Evolutionary conservation across 2,329 filamentous ascomycete genomes (phyloP), one percentile per base, ranked within the genome.

Genomic region (Nothopassalora personata): DNA sequence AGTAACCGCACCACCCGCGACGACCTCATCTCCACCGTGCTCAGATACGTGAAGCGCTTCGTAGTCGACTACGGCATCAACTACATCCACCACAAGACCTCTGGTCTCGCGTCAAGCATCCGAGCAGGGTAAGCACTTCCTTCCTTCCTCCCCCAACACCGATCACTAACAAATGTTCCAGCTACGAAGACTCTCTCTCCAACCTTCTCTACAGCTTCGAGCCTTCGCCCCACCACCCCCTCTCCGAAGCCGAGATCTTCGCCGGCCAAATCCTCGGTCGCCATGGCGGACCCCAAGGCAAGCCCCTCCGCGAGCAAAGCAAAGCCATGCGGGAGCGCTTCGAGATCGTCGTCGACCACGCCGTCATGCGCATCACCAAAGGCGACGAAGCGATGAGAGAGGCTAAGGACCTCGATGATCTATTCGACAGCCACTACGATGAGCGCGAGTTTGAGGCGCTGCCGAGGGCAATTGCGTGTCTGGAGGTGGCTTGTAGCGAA

Each of bases 241-340:
- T 83, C 11, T 77, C 72, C 10, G 81, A 83, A 66, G 71, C 77
- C 6, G 82, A 84, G 70, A 81, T 82, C 48, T 84, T 86, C 67
- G 77, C 80, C 31, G 83, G 83, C 30, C 80, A 76, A 54, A 83
- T 86, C 61, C 75, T 85, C 23, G 81, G 80, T 54, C 79, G 78
- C 59, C 75, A 75, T 9, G 77, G 63, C 10, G 70, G 70, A 18
- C 60, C 64, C 8, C 65, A 69, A 57, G 68, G 65, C 53, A 71
- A 69, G 34, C 57, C 64, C n/a, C 66, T 74, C 4, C 69, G 73
- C 6, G 73, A 74, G 6, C 67, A 71, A 1, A 71, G 67, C 49
- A 71, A 68, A 23, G 68, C 70, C 30, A 73, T 78, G 64, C 70
- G 73, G 31, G 73, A 75, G 53, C 74, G 74, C 6, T 76, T 77